Percentiles rank a stretch among this genome's conserved stretches.
These are phyloP conservation scores for Cylindricascospora bacillispora DNA, from an alignment of 1,139 yeast species.

Conservation along the genomic window DNA sequence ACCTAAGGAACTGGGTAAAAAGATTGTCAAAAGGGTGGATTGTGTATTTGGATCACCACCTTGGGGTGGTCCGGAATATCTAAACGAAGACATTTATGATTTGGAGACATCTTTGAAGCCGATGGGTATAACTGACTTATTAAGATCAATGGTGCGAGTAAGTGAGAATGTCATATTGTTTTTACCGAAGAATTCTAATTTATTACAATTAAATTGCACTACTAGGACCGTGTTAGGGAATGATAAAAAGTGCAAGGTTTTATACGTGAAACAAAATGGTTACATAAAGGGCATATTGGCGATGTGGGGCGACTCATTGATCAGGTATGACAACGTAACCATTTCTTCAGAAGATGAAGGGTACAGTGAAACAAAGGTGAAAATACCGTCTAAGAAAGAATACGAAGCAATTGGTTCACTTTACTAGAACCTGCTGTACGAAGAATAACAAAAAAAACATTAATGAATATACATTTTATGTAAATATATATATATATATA, in stretches of 20 bases:
- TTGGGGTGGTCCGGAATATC: conserved; percentile 88
- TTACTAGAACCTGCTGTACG: background rate
- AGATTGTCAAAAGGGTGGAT: conserved; percentile 32
- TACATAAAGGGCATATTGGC: conserved; percentile 44
- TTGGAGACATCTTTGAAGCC: conserved; percentile 34
- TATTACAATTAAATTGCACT: conserved; percentile 41
- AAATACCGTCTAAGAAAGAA: conserved; percentile 1
- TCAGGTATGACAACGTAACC: conserved; percentile 11
- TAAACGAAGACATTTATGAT: conserved; percentile 35
- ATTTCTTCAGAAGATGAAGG: conserved; percentile 2
- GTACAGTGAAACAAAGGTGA: conserved; percentile 1
- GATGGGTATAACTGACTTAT: conserved; percentile 33
- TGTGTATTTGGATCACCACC: conserved; percentile 82
- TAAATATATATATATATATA: conserved; percentile 1
- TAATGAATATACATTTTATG: background rate
- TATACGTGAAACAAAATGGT: conserved; percentile 34
- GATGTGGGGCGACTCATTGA: conserved; percentile 40
- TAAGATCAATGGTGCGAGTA: conserved; percentile 32
- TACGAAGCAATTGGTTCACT: conserved; percentile 1
- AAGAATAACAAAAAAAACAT: background rate
- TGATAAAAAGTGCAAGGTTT: conserved; percentile 34
- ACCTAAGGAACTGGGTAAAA: too few relatives aligned
- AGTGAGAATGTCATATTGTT: conserved; percentile 50
- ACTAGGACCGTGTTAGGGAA: conserved; percentile 37
- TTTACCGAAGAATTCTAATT: conserved; percentile 60